phyloP scores from a whole-genome alignment of 1,284 basidiomycete species.

The Papiliotrema fonsecae region DNA sequence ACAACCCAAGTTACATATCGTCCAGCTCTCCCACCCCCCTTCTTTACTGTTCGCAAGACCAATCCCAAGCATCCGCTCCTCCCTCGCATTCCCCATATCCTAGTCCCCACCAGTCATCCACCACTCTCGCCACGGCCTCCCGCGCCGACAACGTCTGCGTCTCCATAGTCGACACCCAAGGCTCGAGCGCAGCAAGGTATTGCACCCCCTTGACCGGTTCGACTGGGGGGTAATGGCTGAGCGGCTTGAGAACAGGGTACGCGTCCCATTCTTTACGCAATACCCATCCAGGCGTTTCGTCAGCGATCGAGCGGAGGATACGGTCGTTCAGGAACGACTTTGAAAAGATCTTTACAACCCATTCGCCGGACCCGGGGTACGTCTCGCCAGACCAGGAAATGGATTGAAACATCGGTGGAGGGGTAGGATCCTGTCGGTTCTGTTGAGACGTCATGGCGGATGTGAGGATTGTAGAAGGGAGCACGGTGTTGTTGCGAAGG shows the following conservation, averaged over 20 bases:
- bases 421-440: conserved; percentile 4
- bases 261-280: conserved; percentile 64
- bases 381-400: conserved; percentile 72
- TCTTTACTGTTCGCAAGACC: conserved; percentile 43
- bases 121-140: conserved; percentile 72
- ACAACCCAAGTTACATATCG: no score
- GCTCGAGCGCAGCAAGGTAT: conserved; percentile 86
- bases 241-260: conserved; percentile 58
- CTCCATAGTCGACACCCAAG: conserved; percentile 70
- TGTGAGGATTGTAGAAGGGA: conserved; percentile 73
- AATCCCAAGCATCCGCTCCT: conserved; percentile 39
- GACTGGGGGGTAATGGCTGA: conserved; percentile 64
- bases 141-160: conserved; percentile 79
- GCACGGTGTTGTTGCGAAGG: conserved; percentile 49
- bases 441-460: conserved; percentile 10
- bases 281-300: conserved; percentile 64
- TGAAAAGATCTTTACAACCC: conserved; percentile 70
- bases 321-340: conserved; percentile 6
- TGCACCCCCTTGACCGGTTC: conserved; percentile 70
- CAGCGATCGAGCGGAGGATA: not conserved
- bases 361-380: conserved; percentile 52
- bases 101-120: conserved; percentile 60
- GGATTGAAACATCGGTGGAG: conserved; percentile 77
- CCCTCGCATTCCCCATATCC: conserved; percentile 39
- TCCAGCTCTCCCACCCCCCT: no score